Base-by-base conservation (phyloP, 768 basidiomycete species). In the Boletus vermiculosoides region DNA sequence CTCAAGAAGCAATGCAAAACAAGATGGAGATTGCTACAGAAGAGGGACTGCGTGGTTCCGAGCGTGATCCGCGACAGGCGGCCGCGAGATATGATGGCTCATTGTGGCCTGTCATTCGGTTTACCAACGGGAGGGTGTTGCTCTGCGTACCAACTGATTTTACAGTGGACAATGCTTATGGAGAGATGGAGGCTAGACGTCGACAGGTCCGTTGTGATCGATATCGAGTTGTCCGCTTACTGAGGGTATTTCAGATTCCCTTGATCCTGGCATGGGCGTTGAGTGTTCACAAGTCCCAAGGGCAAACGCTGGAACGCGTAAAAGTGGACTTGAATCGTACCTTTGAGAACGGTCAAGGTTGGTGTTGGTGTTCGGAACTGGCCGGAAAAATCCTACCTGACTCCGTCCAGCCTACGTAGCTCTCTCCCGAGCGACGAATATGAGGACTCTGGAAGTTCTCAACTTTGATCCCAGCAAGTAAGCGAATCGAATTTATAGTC, bases 241-340 rank as follows among this genome's bases (percentile, higher is more conserved):
- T 52, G 45, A 55, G 4, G 81, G 69, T 47, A 30, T 41, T 60
- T 31, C 37, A 83, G 81, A 61, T 86, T 10, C 82, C 83, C 3
- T 62, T 88, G 6, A 85, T 86, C 50, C 74, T 93, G n/a, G 86
- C 93, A 0, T 94, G 92, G 89, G 92, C 92, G 0, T 77, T 94
- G 67, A 88, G 86, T 47, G 85, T 94, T 36, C 92, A 94, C 73
- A 95, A 95, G 67, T 88, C 87, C 5, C 94, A 96, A 39, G 94
- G 94, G 0, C 93, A 94, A 70, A 95, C 94, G 0, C 73, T 96
- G 44, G 83, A 91, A 50, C 78, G 91, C 48, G 91, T 94, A 55
- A 88, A 86, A 57, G 88, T 94, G 4, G 85, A 94, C 65, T 79
- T 95, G 28, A 69, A 75, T 57, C 78, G 81, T 41, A 87, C 83